Percentiles rank a stretch among this genome's conserved stretches.
These are phyloP conservation scores for Bipolaris bicolor DNA, from an alignment of 2,329 filamentous ascomycete species.

Conservation along the genomic window DNA sequence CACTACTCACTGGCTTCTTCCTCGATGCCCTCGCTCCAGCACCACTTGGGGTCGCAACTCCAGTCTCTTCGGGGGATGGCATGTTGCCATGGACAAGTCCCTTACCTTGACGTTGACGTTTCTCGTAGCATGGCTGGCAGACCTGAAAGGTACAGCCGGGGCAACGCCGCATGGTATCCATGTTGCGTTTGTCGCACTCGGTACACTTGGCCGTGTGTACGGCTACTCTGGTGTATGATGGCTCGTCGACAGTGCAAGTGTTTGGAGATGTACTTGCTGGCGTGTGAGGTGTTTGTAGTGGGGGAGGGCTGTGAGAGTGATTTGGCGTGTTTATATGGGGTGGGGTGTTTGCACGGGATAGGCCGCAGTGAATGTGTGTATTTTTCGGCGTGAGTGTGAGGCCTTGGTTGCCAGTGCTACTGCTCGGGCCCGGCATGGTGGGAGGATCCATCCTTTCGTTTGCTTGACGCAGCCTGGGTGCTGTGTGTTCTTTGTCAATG, in stretches of 20 bases:
- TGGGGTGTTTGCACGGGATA: neutral
- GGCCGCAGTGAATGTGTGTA: neutral
- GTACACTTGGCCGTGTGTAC: constrained; percentile 49
- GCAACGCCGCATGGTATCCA: constrained; percentile 40
- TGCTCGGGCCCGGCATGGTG: neutral
- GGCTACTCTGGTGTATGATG: constrained; percentile 28
- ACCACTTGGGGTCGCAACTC: neutral
- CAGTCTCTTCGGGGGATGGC: constrained; percentile 1
- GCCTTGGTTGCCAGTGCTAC: neutral
- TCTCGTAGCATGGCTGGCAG: constrained; percentile 37
- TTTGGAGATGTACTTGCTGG: constrained; percentile 10
- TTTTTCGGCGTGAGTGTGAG: neutral
- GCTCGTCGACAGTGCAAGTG: constrained; percentile 27
- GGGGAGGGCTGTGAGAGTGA: constrained; percentile 5
- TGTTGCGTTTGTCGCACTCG: constrained; percentile 44
- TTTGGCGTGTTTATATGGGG: neutral
- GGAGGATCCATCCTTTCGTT: neutral
- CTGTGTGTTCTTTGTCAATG: neutral
- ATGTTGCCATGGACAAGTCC: constrained; percentile 36
- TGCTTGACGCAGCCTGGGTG: neutral
- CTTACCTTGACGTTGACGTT: constrained; percentile 12
- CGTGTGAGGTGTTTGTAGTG: constrained; percentile 15
- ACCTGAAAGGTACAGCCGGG: constrained; percentile 45
- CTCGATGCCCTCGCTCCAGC: constrained; percentile 1
- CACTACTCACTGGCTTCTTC: constrained; percentile 6